Base-by-base conservation (phyloP, 2,329 filamentous ascomycete species). In the Paecilomyces sp. region DNA sequence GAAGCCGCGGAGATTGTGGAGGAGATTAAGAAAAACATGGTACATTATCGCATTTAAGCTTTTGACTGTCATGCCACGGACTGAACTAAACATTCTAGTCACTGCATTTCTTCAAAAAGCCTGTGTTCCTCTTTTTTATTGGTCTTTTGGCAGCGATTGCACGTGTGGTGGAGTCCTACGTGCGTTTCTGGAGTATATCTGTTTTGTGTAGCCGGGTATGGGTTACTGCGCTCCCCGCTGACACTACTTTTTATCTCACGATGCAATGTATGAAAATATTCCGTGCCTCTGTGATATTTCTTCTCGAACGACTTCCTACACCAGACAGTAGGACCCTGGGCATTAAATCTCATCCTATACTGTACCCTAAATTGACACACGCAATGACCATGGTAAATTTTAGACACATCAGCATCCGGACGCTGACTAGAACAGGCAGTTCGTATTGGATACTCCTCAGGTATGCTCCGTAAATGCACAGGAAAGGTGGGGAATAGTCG, bases 1-100 rank as follows among this genome's bases (percentile, higher is more conserved):
- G 85, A 88, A 70, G 84, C 85, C 15, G 76, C 79, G 58, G 83
- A 84, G 67, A 87, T 88, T 70, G 85, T 87, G 55, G 79, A 79
- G 55, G 85, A 88, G 73, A 85, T 88, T 54, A 83, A 83, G 73
- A 83, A 79, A 68, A 84, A 84, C 55, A 80, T 84, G 69, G 77
- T 70, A 61, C 76, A 75, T 67, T 76, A 78, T 66, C 75, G 72
- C 55, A 70, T 74, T 31, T 77, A 64, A 72, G 61, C n/a, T 47
- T 47, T 18, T 9, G 7, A 3, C 41, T 7, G n/a, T 15, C 9
- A 47, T 18, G 41, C n/a, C 1, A n/a, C 18, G 18, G 41, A 22
- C 18, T 18, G 41, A 8, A n/a, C 41, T 18, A 9, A 15, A 18
- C 9, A 18, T 11, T 6, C 15, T 28, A 28, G n/a, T n/a, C n/a